phyloP scores from a whole-genome alignment of 176 grass and related monocot species.

The Avena sativa region DNA sequence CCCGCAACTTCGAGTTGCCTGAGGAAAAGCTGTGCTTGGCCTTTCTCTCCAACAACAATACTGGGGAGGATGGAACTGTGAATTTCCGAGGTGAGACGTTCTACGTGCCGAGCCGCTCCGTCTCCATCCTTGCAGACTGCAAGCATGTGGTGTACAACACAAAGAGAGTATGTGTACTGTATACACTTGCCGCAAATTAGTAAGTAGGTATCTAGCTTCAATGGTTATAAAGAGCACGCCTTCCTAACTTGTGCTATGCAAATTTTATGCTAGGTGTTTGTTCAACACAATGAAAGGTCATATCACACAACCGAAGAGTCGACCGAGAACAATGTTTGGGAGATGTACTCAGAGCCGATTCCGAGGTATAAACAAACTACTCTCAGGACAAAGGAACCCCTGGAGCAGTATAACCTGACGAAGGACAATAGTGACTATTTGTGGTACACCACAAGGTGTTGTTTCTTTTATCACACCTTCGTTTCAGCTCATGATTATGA shows the following conservation, averaged over 20 bases:
- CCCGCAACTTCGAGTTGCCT: slow-evolving; percentile 58
- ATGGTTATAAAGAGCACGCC: slow-evolving; percentile 5
- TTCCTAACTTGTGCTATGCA: slow-evolving; percentile 12
- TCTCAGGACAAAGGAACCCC: slow-evolving; percentile 49
- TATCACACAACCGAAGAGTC: slow-evolving; percentile 39
- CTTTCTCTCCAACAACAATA: slow-evolving; percentile 78
- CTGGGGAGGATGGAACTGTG: slow-evolving; percentile 66
- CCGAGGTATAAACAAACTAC: slow-evolving; percentile 43
- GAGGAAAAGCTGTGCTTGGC: slow-evolving; percentile 71
- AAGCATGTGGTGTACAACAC: slow-evolving; percentile 84
- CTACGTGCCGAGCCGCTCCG: slow-evolving; percentile 70
- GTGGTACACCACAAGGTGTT: slow-evolving; percentile 91
- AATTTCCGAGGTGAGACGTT: slow-evolving; percentile 64
- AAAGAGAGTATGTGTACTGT: slow-evolving; percentile 60
- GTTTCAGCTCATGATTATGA: slow-evolving; percentile 13
- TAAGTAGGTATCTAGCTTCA: neutral
- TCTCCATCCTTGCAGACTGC: slow-evolving; percentile 81
- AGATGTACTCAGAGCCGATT: slow-evolving; percentile 72
- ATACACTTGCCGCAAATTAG: slow-evolving; percentile 14
- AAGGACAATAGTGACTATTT: slow-evolving; percentile 83
- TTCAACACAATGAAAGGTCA: slow-evolving; percentile 66
- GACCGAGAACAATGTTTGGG: slow-evolving; percentile 57
- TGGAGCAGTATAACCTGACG: slow-evolving; percentile 83
- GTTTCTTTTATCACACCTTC: slow-evolving; percentile 8
- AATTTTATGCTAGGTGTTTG: slow-evolving; percentile 67